Evolutionary conservation across 192 early-diverging fungal genomes (phyloP), one percentile per base, ranked within the genome.

Genomic region (Funneliformis mosseae): DNA sequence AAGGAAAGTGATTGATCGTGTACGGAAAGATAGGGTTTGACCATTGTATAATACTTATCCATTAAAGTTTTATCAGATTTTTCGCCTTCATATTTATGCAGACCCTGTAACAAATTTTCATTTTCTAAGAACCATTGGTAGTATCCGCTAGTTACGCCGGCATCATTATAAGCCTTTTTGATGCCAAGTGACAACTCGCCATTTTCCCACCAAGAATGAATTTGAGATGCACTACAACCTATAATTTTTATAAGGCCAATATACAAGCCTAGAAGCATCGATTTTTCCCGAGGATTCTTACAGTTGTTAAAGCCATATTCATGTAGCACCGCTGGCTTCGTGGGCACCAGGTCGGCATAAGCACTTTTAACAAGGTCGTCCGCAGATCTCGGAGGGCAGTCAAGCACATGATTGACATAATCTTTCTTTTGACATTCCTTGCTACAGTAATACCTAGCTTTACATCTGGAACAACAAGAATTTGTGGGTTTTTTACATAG

Each of bases 171-270:
- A 21, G 38, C 21, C 38, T 70, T 43, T 21, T 70, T 70, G 5
- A 70, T 70, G 21, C 41, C 41, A 70, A 70, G 5, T 69, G 38
- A 0, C 41, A 69, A 38, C 18, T 69, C 67, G 5, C 68, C 68
- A 16, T 39, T 70, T 42, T 70, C 68, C 68, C 68, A 70, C 68
- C 68, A 70, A 42, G 68, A 70, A 70, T 70, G 68, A 14, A 70
- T 9, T 42, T 70, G 68, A 21, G 38, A 41, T 5, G 68, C 68
- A 18, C 68, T 70, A 41, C 67, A 69, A 69, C 38, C 67, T 69
- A 69, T 69, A 42, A 41, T 14, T 23, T 14, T 69, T 41, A 69
- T 69, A 69, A 69, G 38, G 18, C 38, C 67, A 69, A 21, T 41
- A 14, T 69, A 69, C 67, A 69, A 69, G 16, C 67, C 67, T 7